A percentile compares a stretch with the other conserved stretches of the same genome.
Evolutionary conservation across 2,329 filamentous ascomycete genomes (phyloP).

Genomic region (Drechslerella coelobrocha): DNA sequence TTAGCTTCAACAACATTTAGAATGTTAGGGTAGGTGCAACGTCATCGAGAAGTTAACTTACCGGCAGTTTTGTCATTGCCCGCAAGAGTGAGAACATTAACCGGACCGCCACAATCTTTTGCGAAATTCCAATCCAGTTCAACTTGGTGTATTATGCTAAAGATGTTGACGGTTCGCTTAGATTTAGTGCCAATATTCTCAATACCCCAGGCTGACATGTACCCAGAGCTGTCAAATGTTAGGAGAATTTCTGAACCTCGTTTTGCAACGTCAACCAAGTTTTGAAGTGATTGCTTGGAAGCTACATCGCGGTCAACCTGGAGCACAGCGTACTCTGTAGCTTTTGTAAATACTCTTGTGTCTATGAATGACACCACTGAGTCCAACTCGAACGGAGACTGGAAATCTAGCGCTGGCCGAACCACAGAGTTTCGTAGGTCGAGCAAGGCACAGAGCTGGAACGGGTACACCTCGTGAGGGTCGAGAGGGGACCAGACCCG

Average conservation of each 20-base stretch:
- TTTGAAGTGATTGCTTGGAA: conserved; percentile 65
- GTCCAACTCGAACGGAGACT: conserved; percentile 27
- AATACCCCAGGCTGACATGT: conserved; percentile 90
- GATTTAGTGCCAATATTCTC: conserved; percentile 80
- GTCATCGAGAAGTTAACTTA: conserved; percentile 12
- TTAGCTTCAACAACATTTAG: not conserved
- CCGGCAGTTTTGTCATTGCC: conserved; percentile 20
- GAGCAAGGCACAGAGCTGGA: conserved; percentile 81
- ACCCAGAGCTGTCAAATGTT: conserved; percentile 79
- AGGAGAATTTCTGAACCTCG: conserved; percentile 86
- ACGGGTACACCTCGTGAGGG: conserved; percentile 71
- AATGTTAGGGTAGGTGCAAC: not conserved
- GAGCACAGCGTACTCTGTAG: conserved; percentile 77
- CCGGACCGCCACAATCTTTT: conserved; percentile 37
- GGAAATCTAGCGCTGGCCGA: not conserved
- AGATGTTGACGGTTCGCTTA: conserved; percentile 72
- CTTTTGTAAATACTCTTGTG: conserved; percentile 76
- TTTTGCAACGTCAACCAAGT: conserved; percentile 84
- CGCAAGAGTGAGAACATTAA: conserved; percentile 28
- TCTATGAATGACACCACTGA: conserved; percentile 74
- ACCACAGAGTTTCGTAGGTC: conserved; percentile 65
- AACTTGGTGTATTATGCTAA: conserved; percentile 78
- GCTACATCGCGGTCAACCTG: conserved; percentile 61
- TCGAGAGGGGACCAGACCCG: conserved; percentile 84
- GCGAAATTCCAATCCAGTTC: conserved; percentile 39